Base-by-base conservation (phyloP, 306 rosid genomes). In the Quercus mongolica region DNA sequence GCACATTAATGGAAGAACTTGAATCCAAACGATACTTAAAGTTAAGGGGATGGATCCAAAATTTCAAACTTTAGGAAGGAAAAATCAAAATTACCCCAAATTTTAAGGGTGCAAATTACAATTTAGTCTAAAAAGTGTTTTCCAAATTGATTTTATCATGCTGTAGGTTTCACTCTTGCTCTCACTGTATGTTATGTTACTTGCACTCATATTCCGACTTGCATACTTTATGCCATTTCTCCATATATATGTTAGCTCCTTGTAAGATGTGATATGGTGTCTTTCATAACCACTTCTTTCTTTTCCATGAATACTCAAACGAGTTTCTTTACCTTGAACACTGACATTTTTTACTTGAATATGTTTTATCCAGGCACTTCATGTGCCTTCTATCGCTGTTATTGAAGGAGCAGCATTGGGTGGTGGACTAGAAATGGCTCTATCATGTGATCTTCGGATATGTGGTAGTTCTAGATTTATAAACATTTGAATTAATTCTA, bases 391-490 rank as follows among this genome's bases (percentile, higher is more conserved):
- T 77, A 87, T 95, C 77, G 97, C 98, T 51, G 92, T 87, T 77
- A 87, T 95, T 80, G 99, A 95, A 86, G 99, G 99, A 77, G 97
- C 86, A 25, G 97, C 99, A 30, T 80, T 92, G 77, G 99, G 99
- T 57, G 98, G 99, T 84, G 99, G 99, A 83, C 94, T 95, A 84
- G 98, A 92, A 89, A 85, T 95, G 91, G 98, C 97, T 84, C 76
- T 95, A 70, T 91, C 99, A 21, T 95, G 99, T 77, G 99, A 95
- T 89, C 82, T 95, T 78, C 91, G 99, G 79, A 91, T 95, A 81
- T 95, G 98, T 88, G 99, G 99, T 95, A 82, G 71, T 79, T 80
- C 75, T 64, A 67, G 51, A 31, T 46, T 62, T 28, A 68, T 49
- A 33, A 67, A 58, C 69, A 74, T 75, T 59, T 56, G 38, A 41